Evolutionary conservation across 176 grass and related monocot genomes (phyloP).

Genomic region (Hsuehochloa calcarea): DNA sequence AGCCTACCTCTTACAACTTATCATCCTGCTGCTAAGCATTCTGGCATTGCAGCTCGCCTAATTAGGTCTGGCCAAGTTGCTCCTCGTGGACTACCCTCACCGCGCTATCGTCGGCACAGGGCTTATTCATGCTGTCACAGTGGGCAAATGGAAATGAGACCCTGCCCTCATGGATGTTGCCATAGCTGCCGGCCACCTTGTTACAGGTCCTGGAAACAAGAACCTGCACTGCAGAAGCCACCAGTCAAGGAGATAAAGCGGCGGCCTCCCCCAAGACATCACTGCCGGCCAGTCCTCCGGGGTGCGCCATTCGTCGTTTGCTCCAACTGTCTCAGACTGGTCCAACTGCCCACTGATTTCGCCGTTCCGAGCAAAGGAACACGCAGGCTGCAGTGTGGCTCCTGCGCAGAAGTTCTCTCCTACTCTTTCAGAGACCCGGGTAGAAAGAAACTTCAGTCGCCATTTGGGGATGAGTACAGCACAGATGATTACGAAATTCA

Average conservation of each 20-base stretch:
- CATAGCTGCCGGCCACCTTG: slow-evolving; percentile 42
- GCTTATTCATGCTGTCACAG: background rate
- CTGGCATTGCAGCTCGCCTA: slow-evolving; percentile 19
- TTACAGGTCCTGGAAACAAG: slow-evolving; percentile 35
- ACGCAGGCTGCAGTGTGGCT: slow-evolving; percentile 62
- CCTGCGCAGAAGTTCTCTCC: slow-evolving; percentile 58
- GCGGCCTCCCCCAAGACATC: slow-evolving; percentile 38
- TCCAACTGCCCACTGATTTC: slow-evolving; percentile 72
- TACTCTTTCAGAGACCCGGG: slow-evolving; percentile 62
- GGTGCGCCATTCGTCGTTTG: slow-evolving; percentile 93
- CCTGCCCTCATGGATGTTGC: slow-evolving; percentile 36
- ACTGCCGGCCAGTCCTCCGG: slow-evolving; percentile 61
- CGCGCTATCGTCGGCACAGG: slow-evolving; percentile 15
- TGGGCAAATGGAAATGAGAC: slow-evolving; percentile 22
- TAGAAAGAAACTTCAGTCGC: slow-evolving; percentile 37
- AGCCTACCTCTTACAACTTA: slow-evolving; percentile 38
- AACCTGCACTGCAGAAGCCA: slow-evolving; percentile 1
- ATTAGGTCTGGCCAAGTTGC: slow-evolving; percentile 44
- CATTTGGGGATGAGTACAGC: slow-evolving; percentile 36
- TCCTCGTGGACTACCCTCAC: slow-evolving; percentile 21
- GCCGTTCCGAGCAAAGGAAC: slow-evolving; percentile 47
- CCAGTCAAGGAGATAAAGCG: slow-evolving; percentile 30
- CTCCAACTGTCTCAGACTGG: slow-evolving; percentile 54
- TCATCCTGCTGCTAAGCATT: slow-evolving; percentile 28
- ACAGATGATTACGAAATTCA: slow-evolving; percentile 31